Evolutionary conservation across 1,139 yeast genomes (phyloP), one percentile per base, ranked within the genome.

Genomic region (Candida neerlandica): DNA sequence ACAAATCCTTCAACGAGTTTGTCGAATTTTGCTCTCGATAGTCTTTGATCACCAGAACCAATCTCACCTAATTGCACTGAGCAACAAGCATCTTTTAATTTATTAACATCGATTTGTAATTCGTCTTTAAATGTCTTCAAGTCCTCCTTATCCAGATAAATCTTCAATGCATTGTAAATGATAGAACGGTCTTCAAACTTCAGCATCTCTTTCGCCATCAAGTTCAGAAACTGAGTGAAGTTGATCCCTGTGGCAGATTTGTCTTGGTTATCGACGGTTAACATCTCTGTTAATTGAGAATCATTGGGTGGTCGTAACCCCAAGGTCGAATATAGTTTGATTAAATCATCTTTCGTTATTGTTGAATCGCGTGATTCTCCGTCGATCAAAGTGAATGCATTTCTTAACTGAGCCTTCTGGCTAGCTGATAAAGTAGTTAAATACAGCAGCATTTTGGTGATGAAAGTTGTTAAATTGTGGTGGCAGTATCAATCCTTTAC

Each of bases 301-400:
- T 75, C 70, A 10, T 66, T 51, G 2, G 84, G 82, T 3, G 68
- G 60, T 66, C 62, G 61, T 39, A 72, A 50, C 1, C 90, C 70
- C 70, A 77, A 46, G 69, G 83, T 60, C 27, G 78, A 71, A 57
- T 85, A 78, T 51, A 88, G 73, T 37, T 78, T 77, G 39, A 71
- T 70, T 54, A 92, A 62, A 63, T 92, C 97, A 1, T 70, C 71
- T 23, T 70, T 64, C 1, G 86, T 73, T 43, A 92, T 82, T 9
- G 68, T 62, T 1, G 94, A 90, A 58, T 90, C 94, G 35, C 89
- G 84, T 53, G 78, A 70, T 33, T 91, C 95, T 35, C 89, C 89
- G 61, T 92, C 98, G n/a, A 92, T 81, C 57, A 90, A 66, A 11
- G 80, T 74, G 60, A 81, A 81, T 1, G 80, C 81, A 51, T 76